Percentiles rank a stretch among this genome's conserved stretches.
Evolutionary conservation across 345 rosid species (phyloP).

Genomic region (Xanthoceras sorbifolium): DNA sequence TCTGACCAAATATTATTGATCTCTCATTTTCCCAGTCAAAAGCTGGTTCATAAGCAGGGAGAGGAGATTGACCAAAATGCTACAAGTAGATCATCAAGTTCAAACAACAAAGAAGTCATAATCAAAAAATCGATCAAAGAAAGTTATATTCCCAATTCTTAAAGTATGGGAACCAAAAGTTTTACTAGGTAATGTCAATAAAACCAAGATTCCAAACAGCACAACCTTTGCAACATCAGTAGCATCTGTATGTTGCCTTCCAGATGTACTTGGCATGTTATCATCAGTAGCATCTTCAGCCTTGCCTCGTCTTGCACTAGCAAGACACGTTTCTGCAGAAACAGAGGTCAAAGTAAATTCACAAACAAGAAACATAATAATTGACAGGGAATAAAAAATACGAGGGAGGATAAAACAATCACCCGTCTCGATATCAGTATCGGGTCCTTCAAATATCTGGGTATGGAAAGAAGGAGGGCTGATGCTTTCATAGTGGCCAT

Average conservation of each 20-base stretch:
- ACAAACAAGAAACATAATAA: slow-evolving; percentile 3
- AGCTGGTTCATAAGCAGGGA: slow-evolving; percentile 99
- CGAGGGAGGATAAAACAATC: not conserved
- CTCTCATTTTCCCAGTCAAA: slow-evolving; percentile 99
- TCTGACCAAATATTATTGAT: slow-evolving; percentile 84
- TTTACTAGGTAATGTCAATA: not conserved
- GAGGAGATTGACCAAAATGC: slow-evolving; percentile 93
- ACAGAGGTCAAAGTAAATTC: slow-evolving; percentile 19
- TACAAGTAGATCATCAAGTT: slow-evolving; percentile 33
- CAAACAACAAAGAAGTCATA: not conserved
- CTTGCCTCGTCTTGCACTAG: slow-evolving; percentile 67
- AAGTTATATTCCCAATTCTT: not conserved
- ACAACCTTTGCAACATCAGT: slow-evolving; percentile 52
- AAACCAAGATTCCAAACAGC: not conserved
- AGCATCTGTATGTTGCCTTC: slow-evolving; percentile 65
- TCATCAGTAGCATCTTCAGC: slow-evolving; percentile 68
- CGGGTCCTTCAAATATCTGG: slow-evolving; percentile 97
- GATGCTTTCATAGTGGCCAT: slow-evolving; percentile 77
- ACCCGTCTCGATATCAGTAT: slow-evolving; percentile 97
- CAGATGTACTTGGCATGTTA: slow-evolving; percentile 75
- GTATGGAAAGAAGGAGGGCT: slow-evolving; percentile 65
- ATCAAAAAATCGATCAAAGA: not conserved
- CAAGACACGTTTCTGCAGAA: slow-evolving; percentile 73
- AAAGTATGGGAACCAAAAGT: not conserved
- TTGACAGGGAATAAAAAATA: not conserved